Conservation (phyloP, 495 filamentous ascomycete genomes). For the Penicillium lividum region DNA sequence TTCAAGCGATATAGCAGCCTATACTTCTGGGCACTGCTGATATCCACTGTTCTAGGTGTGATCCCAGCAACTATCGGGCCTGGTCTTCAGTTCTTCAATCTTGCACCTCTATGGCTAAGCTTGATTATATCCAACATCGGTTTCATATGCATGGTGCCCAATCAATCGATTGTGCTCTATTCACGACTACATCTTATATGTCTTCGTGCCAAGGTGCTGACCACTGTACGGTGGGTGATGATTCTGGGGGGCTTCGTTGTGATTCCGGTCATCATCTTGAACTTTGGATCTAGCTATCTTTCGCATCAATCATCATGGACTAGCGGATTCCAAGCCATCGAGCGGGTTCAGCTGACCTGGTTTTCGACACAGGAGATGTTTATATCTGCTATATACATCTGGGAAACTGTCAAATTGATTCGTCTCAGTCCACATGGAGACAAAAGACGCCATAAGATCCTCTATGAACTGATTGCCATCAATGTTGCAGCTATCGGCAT, state of each 20-base stretch:
- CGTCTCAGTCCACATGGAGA: constrained; percentile 27
- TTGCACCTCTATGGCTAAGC: constrained; percentile 28
- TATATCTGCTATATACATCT: constrained; percentile 53
- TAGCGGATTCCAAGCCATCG: constrained; percentile 38
- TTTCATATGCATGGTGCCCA: constrained; percentile 51
- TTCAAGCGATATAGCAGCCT: constrained; percentile 49
- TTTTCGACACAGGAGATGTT: constrained; percentile 53
- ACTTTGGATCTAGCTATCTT: constrained; percentile 35
- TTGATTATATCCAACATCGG: constrained; percentile 48
- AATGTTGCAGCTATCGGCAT: constrained; percentile 45
- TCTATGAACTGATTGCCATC: constrained; percentile 47
- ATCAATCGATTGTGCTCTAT: constrained; percentile 52
- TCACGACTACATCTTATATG: constrained; percentile 51
- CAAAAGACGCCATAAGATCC: constrained; percentile 33
- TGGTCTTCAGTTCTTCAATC: constrained; percentile 45
- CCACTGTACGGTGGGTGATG: constrained; percentile 44
- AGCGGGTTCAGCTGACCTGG: constrained; percentile 51
- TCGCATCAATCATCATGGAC: constrained; percentile 37
- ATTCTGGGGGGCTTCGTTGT: constrained; percentile 41
- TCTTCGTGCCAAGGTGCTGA: constrained; percentile 36
- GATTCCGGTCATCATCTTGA: constrained; percentile 46
- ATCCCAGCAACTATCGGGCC: constrained; percentile 48
- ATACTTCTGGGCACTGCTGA: constrained; percentile 53
- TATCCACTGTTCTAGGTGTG: constrained; percentile 41
- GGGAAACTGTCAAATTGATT: constrained; percentile 40